phyloP scores from a whole-genome alignment of 176 grass and related monocot species.

The Triticum dicoccoides region DNA sequence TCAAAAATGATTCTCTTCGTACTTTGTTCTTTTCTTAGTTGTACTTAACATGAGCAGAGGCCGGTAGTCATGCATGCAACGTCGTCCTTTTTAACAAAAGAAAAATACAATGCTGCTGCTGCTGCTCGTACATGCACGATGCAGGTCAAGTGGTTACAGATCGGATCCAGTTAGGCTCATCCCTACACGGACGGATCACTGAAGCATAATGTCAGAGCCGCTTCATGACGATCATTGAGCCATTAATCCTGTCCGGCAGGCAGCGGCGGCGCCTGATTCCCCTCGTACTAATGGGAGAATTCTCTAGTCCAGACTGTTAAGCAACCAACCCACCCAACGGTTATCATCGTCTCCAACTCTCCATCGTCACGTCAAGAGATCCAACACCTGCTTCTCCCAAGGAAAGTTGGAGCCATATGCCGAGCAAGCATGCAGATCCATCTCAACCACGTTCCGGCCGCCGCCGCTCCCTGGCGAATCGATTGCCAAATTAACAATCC shows the following conservation, averaged over 20 bases:
- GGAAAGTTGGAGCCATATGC: constrained; percentile 3
- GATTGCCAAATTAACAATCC: no score
- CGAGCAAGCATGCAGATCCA: not conserved
- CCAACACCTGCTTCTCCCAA: not conserved
- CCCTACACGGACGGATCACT: not conserved
- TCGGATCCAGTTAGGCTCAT: not conserved
- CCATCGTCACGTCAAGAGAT: constrained; percentile 13
- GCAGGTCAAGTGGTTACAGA: not conserved
- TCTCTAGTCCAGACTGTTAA: not conserved
- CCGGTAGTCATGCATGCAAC: not conserved
- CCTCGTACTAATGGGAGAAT: not conserved
- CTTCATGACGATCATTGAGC: not conserved
- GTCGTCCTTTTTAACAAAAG: not conserved
- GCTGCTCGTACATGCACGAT: not conserved
- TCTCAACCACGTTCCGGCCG: no score
- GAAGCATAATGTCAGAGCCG: not conserved
- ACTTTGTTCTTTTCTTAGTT: not conserved
- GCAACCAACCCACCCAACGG: not conserved
- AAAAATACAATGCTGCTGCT: not conserved
- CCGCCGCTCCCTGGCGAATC: no score
- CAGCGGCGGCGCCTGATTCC: not conserved
- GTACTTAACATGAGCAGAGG: not conserved
- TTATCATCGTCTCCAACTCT: not conserved
- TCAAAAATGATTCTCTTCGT: not conserved
- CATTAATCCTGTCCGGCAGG: not conserved